A percentile compares a stretch with the other conserved stretches of the same genome.
phyloP scores from a whole-genome alignment of 1,284 basidiomycete genomes.

The Erythrobasidium hasegawianum region DNA sequence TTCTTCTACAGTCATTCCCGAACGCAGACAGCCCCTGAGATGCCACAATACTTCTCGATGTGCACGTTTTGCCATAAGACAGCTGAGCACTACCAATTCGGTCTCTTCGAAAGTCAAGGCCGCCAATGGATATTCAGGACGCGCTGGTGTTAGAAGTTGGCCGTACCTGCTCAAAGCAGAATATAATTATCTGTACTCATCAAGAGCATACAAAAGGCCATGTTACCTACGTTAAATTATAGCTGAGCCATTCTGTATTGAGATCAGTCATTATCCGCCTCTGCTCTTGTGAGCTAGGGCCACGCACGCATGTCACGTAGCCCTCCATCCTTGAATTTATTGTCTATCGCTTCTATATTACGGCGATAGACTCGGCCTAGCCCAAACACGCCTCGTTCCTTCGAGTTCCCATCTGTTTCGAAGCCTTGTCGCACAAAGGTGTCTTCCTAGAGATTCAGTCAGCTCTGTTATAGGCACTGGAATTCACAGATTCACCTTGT shows the following conservation, averaged over 20 bases:
- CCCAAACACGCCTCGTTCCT: conserved; percentile 15
- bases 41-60: conserved; percentile 33
- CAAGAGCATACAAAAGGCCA: too few species aligned
- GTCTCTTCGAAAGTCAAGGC: conserved; percentile 24
- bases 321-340: conserved; percentile 19
- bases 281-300: too few species aligned
- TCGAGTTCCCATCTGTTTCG: conserved; percentile 15
- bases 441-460: conserved; percentile 10
- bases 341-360: conserved; percentile 18
- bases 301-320: conserved; percentile 14
- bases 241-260: background rate
- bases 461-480: too few species aligned
- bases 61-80: conserved; percentile 26
- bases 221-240: background rate
- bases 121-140: conserved; percentile 16
- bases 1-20: conserved; percentile 22
- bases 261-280: too few species aligned
- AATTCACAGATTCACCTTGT: conserved; percentile 6
- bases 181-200: too few species aligned
- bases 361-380: conserved; percentile 23
- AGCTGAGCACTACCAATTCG: conserved; percentile 22
- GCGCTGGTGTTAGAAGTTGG: conserved; percentile 16
- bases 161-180: too few species aligned
- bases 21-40: conserved; percentile 23
- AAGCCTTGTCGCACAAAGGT: conserved; percentile 30